Evolutionary conservation across 805 yeast genomes (phyloP).

Genomic region (Pichia insulana): DNA sequence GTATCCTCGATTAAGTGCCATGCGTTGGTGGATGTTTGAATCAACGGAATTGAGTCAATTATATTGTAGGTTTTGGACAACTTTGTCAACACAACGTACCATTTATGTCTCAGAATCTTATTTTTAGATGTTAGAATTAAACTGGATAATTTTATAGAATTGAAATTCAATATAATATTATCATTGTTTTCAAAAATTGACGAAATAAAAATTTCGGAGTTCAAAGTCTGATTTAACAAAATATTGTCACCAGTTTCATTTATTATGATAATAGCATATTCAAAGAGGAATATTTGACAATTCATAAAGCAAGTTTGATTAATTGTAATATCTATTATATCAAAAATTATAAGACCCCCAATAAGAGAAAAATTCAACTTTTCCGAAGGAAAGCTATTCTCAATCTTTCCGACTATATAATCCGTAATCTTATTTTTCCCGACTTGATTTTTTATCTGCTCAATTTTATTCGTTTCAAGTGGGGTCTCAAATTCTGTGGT

Average conservation of each 20-base stretch:
- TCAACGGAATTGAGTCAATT: conserved; percentile 24
- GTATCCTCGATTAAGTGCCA: conserved; percentile 33
- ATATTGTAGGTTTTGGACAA: conserved; percentile 4
- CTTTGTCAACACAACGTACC: conserved; percentile 21
- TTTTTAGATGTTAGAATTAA: conserved; percentile 15
- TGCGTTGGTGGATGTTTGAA: conserved; percentile 42
- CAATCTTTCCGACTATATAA: conserved; percentile 15
- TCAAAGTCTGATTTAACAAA: conserved; percentile 14
- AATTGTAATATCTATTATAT: conserved; percentile 14
- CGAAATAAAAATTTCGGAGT: conserved; percentile 15
- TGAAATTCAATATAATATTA: conserved; percentile 19
- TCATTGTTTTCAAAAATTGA: conserved; percentile 18
- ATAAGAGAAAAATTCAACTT: conserved; percentile 17
- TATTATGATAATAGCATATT: conserved; percentile 17
- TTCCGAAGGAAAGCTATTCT: conserved; percentile 7
- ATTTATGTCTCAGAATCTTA: conserved; percentile 20
- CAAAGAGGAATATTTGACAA: conserved; percentile 20
- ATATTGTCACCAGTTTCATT: conserved; percentile 14
- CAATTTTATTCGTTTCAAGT: conserved; percentile 15
- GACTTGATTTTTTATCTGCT: conserved; percentile 12
- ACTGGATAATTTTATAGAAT: conserved; percentile 20
- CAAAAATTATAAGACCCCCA: conserved; percentile 21
- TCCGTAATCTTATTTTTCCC: conserved; percentile 19
- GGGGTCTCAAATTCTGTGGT: conserved; percentile 22
- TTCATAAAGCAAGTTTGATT: conserved; percentile 3